Evolutionary conservation across 495 filamentous ascomycete species (phyloP), one percentile per base, ranked within the genome.

Genomic region (Podospora pseudoanserina): DNA sequence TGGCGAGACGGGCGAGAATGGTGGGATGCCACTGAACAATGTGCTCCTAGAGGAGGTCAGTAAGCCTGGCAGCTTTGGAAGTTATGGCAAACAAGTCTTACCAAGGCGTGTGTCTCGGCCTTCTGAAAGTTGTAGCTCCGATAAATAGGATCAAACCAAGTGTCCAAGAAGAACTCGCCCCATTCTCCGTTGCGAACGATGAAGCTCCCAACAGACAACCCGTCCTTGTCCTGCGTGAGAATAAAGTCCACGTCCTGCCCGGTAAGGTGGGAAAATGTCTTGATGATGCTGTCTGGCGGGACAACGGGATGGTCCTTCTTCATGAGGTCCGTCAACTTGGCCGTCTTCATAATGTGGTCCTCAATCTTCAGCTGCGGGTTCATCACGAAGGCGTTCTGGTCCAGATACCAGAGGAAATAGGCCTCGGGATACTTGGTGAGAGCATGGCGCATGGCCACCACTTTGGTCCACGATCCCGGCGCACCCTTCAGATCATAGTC

Each of bases 1-100:
- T 80, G 1, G 91, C 93, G 65, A 97, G 79, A 72, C 92, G 92
- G 23, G 93, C 90, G 20, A 99, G 85, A 64, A 98, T 92, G 0
- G 95, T 99, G n/a, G 95, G 93, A 76, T 99, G 96, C 96, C 96
- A 99, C 83, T 97, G 95, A 39, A 94, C 87, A 67, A 97, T 91
- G 73, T 94, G 92, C 78, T 94, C 92, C 91, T 94, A 70, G 6
- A 1, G 44, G 7, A 34, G 32, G n/a, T 20, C 13, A 23, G 11
- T 3, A 71, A 70, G 65, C n/a, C 15, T 59, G 20, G 13, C 58
- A 7, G 27, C 0, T 9, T 27, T 63, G 9, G 26, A 7, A 15
- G 28, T 39, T 18, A 18, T 59, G 54, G 34, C 30, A 18, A 65
- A 32, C 9, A 30, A 7, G 64, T 78, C 88, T 74, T 83, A 95